Evolutionary conservation across 345 rosid species (phyloP).

Genomic region (Orychophragmus violaceus): DNA sequence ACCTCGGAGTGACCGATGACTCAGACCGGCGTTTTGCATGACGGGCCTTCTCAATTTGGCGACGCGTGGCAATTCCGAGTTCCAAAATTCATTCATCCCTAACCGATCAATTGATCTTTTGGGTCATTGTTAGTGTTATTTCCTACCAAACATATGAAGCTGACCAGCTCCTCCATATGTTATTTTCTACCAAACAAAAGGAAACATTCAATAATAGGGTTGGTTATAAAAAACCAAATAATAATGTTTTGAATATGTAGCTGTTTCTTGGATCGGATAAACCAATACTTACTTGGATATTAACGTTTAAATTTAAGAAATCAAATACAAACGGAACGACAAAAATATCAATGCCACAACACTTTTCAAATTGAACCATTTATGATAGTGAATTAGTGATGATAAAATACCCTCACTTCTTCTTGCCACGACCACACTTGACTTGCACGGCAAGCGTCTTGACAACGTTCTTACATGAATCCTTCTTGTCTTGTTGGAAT

Average conservation of each 20-base stretch:
- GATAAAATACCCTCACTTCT: constrained; percentile 11
- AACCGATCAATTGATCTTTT: too few species aligned
- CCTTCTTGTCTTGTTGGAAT: constrained; percentile 34
- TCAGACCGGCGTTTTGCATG: too few species aligned
- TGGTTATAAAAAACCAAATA: background rate
- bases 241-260: background rate
- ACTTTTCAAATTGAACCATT: constrained; percentile 13
- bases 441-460: constrained; percentile 72
- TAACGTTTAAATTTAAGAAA: background rate
- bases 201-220: background rate
- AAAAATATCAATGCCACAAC: background rate
- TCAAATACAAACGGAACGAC: background rate
- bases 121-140: too few species aligned
- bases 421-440: constrained; percentile 39
- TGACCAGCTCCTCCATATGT: background rate
- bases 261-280: constrained; percentile 2
- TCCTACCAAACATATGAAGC: background rate
- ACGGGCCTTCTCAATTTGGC: too few species aligned
- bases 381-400: background rate
- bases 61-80: too few species aligned
- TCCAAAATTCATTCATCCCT: too few species aligned
- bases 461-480: constrained; percentile 35
- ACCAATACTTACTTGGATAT: constrained; percentile 2
- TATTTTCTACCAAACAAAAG: background rate
- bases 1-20: too few species aligned